phyloP scores from a whole-genome alignment of 495 filamentous ascomycete species.

The Podospora bellae-mahoneyi region DNA sequence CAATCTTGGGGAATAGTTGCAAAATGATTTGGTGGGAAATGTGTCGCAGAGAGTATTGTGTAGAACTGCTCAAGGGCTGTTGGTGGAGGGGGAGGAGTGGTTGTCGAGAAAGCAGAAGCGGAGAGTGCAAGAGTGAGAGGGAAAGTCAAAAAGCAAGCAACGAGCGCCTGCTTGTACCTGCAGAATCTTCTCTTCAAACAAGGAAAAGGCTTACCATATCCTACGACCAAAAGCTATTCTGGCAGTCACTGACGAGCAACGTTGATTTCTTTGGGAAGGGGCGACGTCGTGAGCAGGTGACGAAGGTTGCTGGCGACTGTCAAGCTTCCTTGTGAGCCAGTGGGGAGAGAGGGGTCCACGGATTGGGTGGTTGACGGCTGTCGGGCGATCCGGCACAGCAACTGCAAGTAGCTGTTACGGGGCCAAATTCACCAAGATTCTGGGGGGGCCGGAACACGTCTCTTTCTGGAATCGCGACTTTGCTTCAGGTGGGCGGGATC shows the following conservation, averaged over 20 bases:
- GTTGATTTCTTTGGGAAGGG: neutral
- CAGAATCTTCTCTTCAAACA: neutral
- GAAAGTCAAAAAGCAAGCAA: neutral
- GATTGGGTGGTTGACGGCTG: neutral
- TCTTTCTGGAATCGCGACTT: neutral
- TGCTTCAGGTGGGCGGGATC: neutral
- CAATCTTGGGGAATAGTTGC: neutral
- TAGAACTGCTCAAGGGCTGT: neutral
- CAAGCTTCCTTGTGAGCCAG: neutral
- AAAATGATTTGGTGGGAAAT: neutral
- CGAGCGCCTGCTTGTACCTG: neutral
- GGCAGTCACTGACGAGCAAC: neutral
- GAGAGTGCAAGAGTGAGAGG: neutral
- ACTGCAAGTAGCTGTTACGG: neutral
- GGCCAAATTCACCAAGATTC: neutral
- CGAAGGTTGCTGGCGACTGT: neutral
- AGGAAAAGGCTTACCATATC: neutral
- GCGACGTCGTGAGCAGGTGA: neutral
- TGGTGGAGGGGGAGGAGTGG: neutral
- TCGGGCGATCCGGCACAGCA: neutral
- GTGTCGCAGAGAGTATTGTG: neutral
- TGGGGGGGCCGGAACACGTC: neutral
- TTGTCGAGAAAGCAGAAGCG: neutral
- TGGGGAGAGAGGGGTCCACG: neutral
- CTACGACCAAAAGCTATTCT: neutral